phyloP scores from a whole-genome alignment of 805 yeast species.

The Metschnikowia matae region DNA sequence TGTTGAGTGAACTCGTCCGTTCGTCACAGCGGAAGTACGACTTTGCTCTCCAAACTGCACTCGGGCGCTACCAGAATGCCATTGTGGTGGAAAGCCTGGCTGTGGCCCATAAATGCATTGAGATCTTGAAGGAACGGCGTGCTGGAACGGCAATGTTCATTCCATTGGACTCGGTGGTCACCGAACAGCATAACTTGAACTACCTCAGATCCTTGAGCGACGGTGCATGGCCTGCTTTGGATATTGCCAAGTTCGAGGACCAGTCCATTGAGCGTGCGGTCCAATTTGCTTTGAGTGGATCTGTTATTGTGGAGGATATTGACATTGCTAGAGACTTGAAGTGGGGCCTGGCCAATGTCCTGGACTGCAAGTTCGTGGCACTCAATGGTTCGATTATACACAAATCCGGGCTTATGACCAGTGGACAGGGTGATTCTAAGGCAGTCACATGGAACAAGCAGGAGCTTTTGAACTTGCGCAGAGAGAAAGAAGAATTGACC shows the following conservation, averaged over 20 bases:
- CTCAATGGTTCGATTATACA: slow-evolving; percentile 82
- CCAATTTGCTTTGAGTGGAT: slow-evolving; percentile 71
- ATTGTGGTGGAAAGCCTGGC: slow-evolving; percentile 72
- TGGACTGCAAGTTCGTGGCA: slow-evolving; percentile 66
- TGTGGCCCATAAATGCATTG: slow-evolving; percentile 72
- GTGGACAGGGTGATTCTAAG: slow-evolving; percentile 55
- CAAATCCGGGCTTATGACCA: slow-evolving; percentile 87
- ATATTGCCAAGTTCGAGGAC: slow-evolving; percentile 66
- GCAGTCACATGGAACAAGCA: slow-evolving; percentile 71
- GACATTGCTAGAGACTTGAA: slow-evolving; percentile 65
- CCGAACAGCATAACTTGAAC: slow-evolving; percentile 49
- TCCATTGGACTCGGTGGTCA: slow-evolving; percentile 72
- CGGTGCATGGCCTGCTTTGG: slow-evolving; percentile 64
- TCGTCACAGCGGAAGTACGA: slow-evolving; percentile 74
- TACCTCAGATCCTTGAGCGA: slow-evolving; percentile 50
- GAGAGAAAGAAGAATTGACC: slow-evolving; percentile 46
- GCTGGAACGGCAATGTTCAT: slow-evolving; percentile 83
- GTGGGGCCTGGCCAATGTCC: slow-evolving; percentile 44
- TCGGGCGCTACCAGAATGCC: slow-evolving; percentile 79
- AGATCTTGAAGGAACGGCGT: slow-evolving; percentile 77
- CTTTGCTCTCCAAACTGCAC: slow-evolving; percentile 65
- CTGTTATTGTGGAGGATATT: slow-evolving; percentile 72
- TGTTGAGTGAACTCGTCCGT: slow-evolving; percentile 72
- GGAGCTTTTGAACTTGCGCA: slow-evolving; percentile 52
- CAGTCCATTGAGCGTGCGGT: slow-evolving; percentile 68